Conservation (phyloP, 2,329 filamentous ascomycete genomes). For the Exophiala phaeomuriformis region DNA sequence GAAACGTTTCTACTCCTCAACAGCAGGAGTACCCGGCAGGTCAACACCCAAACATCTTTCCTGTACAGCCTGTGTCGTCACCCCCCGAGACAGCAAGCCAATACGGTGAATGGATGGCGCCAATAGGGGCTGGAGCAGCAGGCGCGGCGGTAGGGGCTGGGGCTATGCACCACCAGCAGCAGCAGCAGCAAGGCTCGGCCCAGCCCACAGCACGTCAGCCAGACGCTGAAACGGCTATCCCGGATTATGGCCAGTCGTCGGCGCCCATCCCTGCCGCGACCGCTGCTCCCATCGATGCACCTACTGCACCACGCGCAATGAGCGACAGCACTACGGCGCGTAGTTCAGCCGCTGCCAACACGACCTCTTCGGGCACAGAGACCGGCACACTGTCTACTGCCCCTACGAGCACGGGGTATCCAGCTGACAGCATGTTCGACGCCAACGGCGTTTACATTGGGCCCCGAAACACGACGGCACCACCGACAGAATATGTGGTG, state of each 20-base stretch:
- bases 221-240: conserved; percentile 14
- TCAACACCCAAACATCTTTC: conserved; percentile 19
- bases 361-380: conserved; percentile 19
- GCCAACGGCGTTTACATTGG: conserved; percentile 16
- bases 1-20: no score
- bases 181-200: conserved; percentile 7
- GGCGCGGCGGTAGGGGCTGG: conserved; percentile 25
- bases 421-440: conserved; percentile 10
- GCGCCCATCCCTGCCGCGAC: conserved; percentile 19
- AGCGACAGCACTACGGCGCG: conserved; percentile 21
- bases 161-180: conserved; percentile 16
- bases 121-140: conserved; percentile 34
- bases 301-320: conserved; percentile 21
- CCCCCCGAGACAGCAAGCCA: conserved; percentile 31
- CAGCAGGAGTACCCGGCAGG: conserved; percentile 7
- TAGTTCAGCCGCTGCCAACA: conserved; percentile 16
- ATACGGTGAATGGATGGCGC: conserved; percentile 50
- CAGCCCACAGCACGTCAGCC: conserved; percentile 1
- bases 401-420: conserved; percentile 20
- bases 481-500: conserved; percentile 16
- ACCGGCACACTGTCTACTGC: conserved; percentile 20
- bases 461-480: conserved; percentile 7
- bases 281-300: conserved; percentile 19
- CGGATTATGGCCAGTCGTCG: conserved; percentile 19
- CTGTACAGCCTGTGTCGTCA: conserved; percentile 12